phyloP scores from a whole-genome alignment of 805 yeast species.

The Starmera amethionina region DNA sequence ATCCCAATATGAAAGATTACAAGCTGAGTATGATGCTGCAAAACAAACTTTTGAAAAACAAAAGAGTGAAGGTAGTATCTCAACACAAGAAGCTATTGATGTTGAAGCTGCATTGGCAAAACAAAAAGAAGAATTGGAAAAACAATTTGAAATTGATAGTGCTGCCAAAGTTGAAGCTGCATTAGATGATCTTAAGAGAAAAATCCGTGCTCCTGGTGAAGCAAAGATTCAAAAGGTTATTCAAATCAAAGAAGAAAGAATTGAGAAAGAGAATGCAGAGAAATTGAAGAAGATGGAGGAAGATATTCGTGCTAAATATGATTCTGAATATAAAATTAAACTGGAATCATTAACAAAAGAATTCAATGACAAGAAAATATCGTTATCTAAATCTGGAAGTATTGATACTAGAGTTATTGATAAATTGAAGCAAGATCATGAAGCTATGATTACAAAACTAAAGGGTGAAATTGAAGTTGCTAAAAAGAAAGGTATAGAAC shows the following conservation, averaged over 20 bases:
- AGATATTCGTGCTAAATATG: conserved; percentile 12
- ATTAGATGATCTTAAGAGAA: conserved; percentile 18
- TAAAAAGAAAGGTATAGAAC: conserved; percentile 10
- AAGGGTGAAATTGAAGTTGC: conserved; percentile 18
- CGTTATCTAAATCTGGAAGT: conserved; percentile 2
- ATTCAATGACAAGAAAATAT: conserved; percentile 7
- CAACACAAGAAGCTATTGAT: conserved; percentile 4
- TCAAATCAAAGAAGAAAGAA: conserved; percentile 18
- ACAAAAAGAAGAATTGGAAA: conserved; percentile 16
- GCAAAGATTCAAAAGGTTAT: conserved; percentile 21
- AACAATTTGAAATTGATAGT: conserved; percentile 17
- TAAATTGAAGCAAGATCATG: conserved; percentile 21
- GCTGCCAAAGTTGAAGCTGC: conserved; percentile 13
- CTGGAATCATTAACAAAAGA: conserved; percentile 9
- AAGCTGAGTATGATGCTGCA: conserved; percentile 13
- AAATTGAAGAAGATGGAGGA: conserved; percentile 15
- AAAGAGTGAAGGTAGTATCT: conserved; percentile 8
- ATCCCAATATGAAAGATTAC: conserved; percentile 3
- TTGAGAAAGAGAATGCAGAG: conserved; percentile 18
- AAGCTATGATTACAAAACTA: conserved; percentile 20
- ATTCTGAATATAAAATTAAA: conserved; percentile 18
- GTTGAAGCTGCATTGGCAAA: conserved; percentile 15
- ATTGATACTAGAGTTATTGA: conserved; percentile 8
- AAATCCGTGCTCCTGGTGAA: conserved; percentile 28
- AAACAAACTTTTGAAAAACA: conserved; percentile 14